A percentile compares a stretch with the other conserved stretches of the same genome.
These are phyloP conservation scores for Epichloe amarillans DNA, from an alignment of 2,329 filamentous ascomycete species.

Conservation along the genomic window DNA sequence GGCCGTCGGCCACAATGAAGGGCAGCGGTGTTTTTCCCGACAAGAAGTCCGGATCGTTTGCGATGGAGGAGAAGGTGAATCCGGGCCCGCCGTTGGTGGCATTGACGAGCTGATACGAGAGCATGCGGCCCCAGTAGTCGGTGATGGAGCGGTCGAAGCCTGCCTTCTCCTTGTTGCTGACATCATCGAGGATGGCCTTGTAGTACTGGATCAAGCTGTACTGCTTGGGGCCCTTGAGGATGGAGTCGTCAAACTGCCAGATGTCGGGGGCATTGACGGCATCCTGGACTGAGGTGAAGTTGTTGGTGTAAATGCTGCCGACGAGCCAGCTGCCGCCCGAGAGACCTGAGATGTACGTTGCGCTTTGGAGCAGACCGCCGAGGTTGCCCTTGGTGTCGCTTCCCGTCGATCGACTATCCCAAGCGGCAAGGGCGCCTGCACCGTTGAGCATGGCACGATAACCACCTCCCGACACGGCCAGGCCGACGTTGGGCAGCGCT, in stretches of 20 bases:
- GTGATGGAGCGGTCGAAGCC: slow-evolving; percentile 54
- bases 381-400: slow-evolving; percentile 45
- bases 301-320: slow-evolving; percentile 72
- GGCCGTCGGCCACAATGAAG: slow-evolving; percentile 35
- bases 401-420: slow-evolving; percentile 54
- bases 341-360: slow-evolving; percentile 69
- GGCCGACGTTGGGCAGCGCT: slow-evolving; percentile 46
- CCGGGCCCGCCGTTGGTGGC: slow-evolving; percentile 57
- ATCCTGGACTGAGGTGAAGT: slow-evolving; percentile 51
- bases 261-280: slow-evolving; percentile 22
- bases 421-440: slow-evolving; percentile 65
- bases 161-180: slow-evolving; percentile 24
- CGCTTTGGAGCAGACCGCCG: slow-evolving; percentile 66
- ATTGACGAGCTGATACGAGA: slow-evolving; percentile 79
- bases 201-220: slow-evolving; percentile 28
- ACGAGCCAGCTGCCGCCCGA: slow-evolving; percentile 79
- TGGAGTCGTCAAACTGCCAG: slow-evolving; percentile 29
- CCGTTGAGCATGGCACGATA: slow-evolving; percentile 80
- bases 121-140: slow-evolving; percentile 77
- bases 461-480: slow-evolving; percentile 73
- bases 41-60: slow-evolving; percentile 29
- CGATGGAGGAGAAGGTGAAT: slow-evolving; percentile 68
- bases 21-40: slow-evolving; percentile 32
- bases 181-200: slow-evolving; percentile 20
- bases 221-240: slow-evolving; percentile 25